These are phyloP conservation scores for Paramyrothecium roridum DNA, from an alignment of 2,329 filamentous ascomycete genomes.

Conservation along the genomic window DNA sequence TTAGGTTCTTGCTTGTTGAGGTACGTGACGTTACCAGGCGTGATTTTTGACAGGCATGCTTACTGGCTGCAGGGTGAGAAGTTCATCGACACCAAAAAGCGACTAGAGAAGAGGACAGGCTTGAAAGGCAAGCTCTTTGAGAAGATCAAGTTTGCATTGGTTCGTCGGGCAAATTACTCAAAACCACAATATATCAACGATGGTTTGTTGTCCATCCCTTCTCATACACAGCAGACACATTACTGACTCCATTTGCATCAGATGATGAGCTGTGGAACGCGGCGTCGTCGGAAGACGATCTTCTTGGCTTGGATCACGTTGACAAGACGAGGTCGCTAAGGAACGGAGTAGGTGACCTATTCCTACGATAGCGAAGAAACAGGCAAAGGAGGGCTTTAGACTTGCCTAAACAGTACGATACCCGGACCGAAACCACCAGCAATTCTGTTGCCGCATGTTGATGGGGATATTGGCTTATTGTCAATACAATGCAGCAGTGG, in stretches of 20 bases:
- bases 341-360: constrained; percentile 61
- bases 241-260: constrained; percentile 20
- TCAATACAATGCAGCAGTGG: background rate
- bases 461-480: background rate
- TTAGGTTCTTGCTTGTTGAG: constrained; percentile 82
- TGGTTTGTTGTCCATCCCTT: constrained; percentile 47
- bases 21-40: constrained; percentile 42
- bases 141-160: constrained; percentile 93
- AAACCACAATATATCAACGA: constrained; percentile 83
- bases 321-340: constrained; percentile 57
- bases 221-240: background rate
- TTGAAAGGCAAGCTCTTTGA: constrained; percentile 98
- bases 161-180: constrained; percentile 69
- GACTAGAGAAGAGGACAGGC: constrained; percentile 87
- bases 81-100: constrained; percentile 89
- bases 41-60: background rate
- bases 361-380: constrained; percentile 40
- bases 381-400: too few relatives aligned
- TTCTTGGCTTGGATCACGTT: constrained; percentile 63
- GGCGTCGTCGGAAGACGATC: constrained; percentile 53
- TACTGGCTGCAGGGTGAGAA: constrained; percentile 61
- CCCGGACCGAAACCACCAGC: background rate
- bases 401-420: too few relatives aligned
- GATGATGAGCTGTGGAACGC: constrained; percentile 58
- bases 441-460: background rate